These are phyloP conservation scores for Apiotrichum porosum DNA, from an alignment of 1,284 basidiomycete species.

Conservation along the genomic window DNA sequence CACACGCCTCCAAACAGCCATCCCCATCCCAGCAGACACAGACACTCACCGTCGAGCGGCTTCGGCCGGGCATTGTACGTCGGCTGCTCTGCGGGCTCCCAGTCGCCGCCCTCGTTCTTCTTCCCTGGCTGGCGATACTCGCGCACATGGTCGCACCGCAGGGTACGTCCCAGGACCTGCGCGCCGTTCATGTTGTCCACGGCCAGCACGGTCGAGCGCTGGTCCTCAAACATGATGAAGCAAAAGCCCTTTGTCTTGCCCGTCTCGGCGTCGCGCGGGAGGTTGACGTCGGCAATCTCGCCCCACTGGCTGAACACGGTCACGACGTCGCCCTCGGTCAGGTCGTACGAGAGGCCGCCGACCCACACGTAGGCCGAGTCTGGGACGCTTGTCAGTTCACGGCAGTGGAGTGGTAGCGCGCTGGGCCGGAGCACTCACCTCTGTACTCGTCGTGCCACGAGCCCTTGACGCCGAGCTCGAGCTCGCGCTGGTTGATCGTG, in stretches of 20 bases:
- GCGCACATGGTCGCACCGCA: slow-evolving; percentile 88
- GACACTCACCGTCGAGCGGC: slow-evolving; percentile 58
- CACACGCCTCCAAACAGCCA: no score
- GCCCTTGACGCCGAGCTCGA: slow-evolving; percentile 70
- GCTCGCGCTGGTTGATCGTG: slow-evolving; percentile 84
- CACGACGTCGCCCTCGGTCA: slow-evolving; percentile 97
- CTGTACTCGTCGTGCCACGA: slow-evolving; percentile 98
- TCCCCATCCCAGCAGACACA: background rate
- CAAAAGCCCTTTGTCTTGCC: slow-evolving; percentile 87
- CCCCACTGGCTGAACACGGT: slow-evolving; percentile 97
- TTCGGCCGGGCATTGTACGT: slow-evolving; percentile 77
- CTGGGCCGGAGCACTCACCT: slow-evolving; percentile 51
- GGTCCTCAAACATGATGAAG: slow-evolving; percentile 99
- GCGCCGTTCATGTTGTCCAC: slow-evolving; percentile 99
- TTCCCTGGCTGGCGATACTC: slow-evolving; percentile 82
- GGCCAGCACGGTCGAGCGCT: slow-evolving; percentile 88
- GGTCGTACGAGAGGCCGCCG: slow-evolving; percentile 75
- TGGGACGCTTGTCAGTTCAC: slow-evolving; percentile 30
- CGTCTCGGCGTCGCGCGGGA: slow-evolving; percentile 86
- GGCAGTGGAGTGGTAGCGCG: no score
- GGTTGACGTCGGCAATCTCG: slow-evolving; percentile 88
- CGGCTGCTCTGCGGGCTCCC: slow-evolving; percentile 77
- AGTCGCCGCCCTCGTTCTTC: slow-evolving; percentile 80
- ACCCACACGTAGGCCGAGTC: slow-evolving; percentile 94
- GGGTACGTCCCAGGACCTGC: slow-evolving; percentile 73